Evolutionary conservation across 805 yeast species (phyloP), one percentile per base, ranked within the genome.

Genomic region (Saturnispora serradocipensis): DNA sequence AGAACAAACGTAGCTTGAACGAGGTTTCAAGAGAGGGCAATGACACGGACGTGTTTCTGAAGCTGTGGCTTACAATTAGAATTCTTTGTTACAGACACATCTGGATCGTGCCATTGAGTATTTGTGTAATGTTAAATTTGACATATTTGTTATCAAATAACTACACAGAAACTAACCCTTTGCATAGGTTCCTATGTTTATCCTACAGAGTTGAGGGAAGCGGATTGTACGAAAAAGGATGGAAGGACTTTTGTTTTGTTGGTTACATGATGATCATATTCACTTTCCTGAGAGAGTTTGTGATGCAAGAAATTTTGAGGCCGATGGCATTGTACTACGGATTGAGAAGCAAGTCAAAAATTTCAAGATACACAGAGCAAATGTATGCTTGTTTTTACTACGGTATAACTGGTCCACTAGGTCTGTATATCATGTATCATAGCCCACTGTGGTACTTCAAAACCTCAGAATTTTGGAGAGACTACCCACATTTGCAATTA

Each of bases 301-400:
- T 81, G 57, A 89, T 93, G 98, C 90, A 89, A 65, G 72, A 78
- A 34, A 61, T 88, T 1, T 77, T 93, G 53, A 75, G 74, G 59
- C 98, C 98, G 7, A 55, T 87, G 35, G 91, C 97, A 2, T 39
- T 32, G 9, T 51, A 54, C 35, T 71, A 66, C 43, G 88, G 88
- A 1, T 62, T 88, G 38, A 71, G 58, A 39, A 70, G 69, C 50
- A 76, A 73, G 53, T 73, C 73, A 20, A 90, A 87, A 67, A 66
- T 80, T 43, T 79, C 77, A 55, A 78, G 99, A 66, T 89, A 91
- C 68, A 81, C 88, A 83, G 99, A 93, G 68, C 99, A 93, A 72
- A 76, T 89, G 7, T 93, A 91, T 65, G 78, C 91, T 2, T 75
- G 88, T 59, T 65, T 87, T 54, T 93, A 93, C 69, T 89, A 84